Percentiles rank a stretch among this genome's conserved stretches.
Evolutionary conservation across 164 flowering plant genomes (phyloP).

Genomic region (Vitis cinerea): DNA sequence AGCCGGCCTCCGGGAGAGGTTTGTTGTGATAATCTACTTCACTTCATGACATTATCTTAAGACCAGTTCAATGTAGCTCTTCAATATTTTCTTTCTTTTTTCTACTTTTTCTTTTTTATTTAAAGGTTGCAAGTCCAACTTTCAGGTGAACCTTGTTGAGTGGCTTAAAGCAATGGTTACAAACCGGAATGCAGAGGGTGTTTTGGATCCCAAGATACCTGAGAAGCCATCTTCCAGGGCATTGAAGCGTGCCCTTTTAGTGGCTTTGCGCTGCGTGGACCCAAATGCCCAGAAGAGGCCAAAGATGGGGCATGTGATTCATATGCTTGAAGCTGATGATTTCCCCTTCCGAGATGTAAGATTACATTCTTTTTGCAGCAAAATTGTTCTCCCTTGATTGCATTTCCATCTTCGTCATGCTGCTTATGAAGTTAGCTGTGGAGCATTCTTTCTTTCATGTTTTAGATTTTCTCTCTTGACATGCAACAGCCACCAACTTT

Average conservation of each 20-base stretch:
- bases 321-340: constrained; percentile 90
- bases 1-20: constrained; percentile 87
- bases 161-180: constrained; percentile 84
- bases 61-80: background rate
- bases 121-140: background rate
- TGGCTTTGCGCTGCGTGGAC: constrained; percentile 79
- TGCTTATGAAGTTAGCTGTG: constrained; percentile 1
- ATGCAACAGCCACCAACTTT: too few species aligned
- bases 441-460: background rate
- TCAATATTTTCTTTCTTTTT: background rate
- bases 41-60: constrained; percentile 1
- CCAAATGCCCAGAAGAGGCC: constrained; percentile 85
- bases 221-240: constrained; percentile 77
- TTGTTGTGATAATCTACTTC: constrained; percentile 9
- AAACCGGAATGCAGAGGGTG: constrained; percentile 65
- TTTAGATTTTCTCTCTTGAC: background rate
- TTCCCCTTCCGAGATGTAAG: constrained; percentile 74
- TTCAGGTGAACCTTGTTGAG: constrained; percentile 81
- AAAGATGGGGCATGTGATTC: constrained; percentile 88
- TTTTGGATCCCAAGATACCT: constrained; percentile 67
- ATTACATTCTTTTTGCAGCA: constrained; percentile 2
- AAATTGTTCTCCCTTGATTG: background rate
- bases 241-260: constrained; percentile 71
- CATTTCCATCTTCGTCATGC: background rate
- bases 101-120: background rate